A percentile compares a stretch with the other conserved stretches of the same genome.
phyloP scores from a whole-genome alignment of 2,329 filamentous ascomycete genomes.

The Xylariaceae sp. region DNA sequence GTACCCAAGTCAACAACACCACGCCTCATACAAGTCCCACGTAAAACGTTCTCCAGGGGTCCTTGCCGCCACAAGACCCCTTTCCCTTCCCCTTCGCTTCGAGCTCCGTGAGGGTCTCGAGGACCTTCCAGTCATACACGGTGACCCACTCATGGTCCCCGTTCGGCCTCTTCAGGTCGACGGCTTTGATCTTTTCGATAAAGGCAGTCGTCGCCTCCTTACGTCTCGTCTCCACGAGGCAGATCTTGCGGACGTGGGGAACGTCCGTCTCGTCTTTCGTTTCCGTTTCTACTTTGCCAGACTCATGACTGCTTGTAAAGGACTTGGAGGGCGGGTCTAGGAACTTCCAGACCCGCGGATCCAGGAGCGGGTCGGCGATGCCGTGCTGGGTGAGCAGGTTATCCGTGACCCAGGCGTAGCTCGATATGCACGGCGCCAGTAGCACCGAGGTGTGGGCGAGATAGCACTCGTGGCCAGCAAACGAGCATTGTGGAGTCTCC shows the following conservation, averaged over 20 bases:
- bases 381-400: conserved; percentile 40
- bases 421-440: conserved; percentile 38
- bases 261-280: neutral
- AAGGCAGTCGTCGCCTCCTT: conserved; percentile 30
- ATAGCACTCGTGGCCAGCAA: conserved; percentile 33
- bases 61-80: conserved; percentile 31
- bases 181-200: conserved; percentile 30
- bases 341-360: conserved; percentile 34
- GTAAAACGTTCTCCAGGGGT: conserved; percentile 42
- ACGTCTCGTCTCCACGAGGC: conserved; percentile 38
- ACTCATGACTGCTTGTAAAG: too few species aligned
- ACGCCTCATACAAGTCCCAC: conserved; percentile 37
- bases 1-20: conserved; percentile 1
- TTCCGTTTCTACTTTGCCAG: too few species aligned
- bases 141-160: conserved; percentile 34
- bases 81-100: conserved; percentile 35
- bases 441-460: conserved; percentile 36
- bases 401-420: conserved; percentile 32
- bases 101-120: conserved; percentile 36
- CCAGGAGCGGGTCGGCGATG: conserved; percentile 29
- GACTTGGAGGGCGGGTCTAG: too few species aligned
- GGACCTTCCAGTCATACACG: conserved; percentile 44
- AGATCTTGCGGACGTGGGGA: conserved; percentile 24
- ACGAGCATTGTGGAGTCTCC: conserved; percentile 26
- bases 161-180: conserved; percentile 24